Percentiles rank a stretch among this genome's conserved stretches.
These are phyloP conservation scores for Claviceps sp. DNA, from an alignment of 2,329 filamentous ascomycete genomes.

Conservation along the genomic window DNA sequence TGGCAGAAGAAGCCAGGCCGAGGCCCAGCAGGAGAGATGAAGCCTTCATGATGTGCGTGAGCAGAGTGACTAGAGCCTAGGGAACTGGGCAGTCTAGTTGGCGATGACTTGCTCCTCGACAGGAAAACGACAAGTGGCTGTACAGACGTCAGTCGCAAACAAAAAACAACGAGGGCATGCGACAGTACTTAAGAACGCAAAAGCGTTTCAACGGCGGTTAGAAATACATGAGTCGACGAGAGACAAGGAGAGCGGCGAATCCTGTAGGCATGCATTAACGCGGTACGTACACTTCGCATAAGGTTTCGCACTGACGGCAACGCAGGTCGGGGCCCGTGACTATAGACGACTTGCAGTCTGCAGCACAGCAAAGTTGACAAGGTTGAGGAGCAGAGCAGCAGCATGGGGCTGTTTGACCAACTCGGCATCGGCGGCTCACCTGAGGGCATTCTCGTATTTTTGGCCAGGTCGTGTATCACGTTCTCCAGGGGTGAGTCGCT, in stretches of 20 bases:
- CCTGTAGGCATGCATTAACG: not conserved
- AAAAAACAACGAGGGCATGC: not conserved
- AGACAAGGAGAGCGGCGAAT: not conserved
- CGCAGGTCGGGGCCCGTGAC: not conserved
- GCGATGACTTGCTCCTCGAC: not conserved
- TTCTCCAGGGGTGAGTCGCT: not conserved
- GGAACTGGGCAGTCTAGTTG: not conserved
- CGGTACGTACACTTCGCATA: not conserved
- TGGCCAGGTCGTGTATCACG: conserved; percentile 4
- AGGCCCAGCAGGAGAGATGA: conserved; percentile 18
- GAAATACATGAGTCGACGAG: not conserved
- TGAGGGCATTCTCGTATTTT: conserved; percentile 8
- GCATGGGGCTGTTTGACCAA: not conserved
- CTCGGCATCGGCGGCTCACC: not conserved
- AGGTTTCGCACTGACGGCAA: not conserved
- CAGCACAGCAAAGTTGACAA: not conserved
- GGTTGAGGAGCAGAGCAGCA: not conserved
- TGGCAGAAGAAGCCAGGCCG: conserved; percentile 19
- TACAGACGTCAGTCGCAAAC: not conserved
- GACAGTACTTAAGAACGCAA: not conserved
- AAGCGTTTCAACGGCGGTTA: not conserved
- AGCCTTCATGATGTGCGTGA: conserved; percentile 10
- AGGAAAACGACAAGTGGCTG: not conserved
- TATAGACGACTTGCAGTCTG: not conserved
- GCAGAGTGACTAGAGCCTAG: not conserved